phyloP scores from a whole-genome alignment of 75 land plant species.

The Ceratopteris richardii region DNA sequence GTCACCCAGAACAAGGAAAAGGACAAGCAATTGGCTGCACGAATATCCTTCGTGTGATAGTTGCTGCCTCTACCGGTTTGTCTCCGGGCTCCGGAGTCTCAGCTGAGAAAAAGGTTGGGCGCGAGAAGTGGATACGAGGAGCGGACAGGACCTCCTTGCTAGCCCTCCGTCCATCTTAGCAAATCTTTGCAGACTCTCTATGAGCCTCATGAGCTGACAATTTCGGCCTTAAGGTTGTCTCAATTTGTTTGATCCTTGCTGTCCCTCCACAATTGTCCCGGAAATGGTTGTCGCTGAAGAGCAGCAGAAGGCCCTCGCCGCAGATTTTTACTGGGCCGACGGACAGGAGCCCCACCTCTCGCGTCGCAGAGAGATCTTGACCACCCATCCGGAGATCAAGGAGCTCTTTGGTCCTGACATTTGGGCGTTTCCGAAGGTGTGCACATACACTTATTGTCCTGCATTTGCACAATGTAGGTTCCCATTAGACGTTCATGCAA shows the following conservation, averaged over 20 bases:
- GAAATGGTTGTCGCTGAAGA: neutral
- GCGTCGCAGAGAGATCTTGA: constrained; percentile 60
- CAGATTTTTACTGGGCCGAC: constrained; percentile 88
- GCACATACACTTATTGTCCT: neutral
- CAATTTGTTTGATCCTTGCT: neutral
- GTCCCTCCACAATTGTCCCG: neutral
- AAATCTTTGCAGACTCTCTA: too few relatives aligned
- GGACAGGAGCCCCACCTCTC: constrained; percentile 89
- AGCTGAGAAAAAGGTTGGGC: too few relatives aligned
- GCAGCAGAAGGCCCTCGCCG: constrained; percentile 29
- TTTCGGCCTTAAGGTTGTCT: too few relatives aligned
- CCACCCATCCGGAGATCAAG: constrained; percentile 72
- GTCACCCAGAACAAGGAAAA: too few relatives aligned
- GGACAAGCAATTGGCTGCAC: too few relatives aligned
- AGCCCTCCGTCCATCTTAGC: too few relatives aligned
- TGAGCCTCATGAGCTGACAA: too few relatives aligned
- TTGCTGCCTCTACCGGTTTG: too few relatives aligned
- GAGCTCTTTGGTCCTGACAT: constrained; percentile 91
- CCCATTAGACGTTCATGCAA: neutral
- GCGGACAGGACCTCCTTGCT: too few relatives aligned
- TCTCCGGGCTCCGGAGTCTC: too few relatives aligned
- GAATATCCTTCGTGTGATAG: too few relatives aligned
- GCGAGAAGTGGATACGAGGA: too few relatives aligned
- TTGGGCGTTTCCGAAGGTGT: constrained; percentile 64
- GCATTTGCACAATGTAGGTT: neutral